Evolutionary conservation across 2,329 filamentous ascomycete species (phyloP), one percentile per base, ranked within the genome.

Genomic region (Ustilaginoidea virens): DNA sequence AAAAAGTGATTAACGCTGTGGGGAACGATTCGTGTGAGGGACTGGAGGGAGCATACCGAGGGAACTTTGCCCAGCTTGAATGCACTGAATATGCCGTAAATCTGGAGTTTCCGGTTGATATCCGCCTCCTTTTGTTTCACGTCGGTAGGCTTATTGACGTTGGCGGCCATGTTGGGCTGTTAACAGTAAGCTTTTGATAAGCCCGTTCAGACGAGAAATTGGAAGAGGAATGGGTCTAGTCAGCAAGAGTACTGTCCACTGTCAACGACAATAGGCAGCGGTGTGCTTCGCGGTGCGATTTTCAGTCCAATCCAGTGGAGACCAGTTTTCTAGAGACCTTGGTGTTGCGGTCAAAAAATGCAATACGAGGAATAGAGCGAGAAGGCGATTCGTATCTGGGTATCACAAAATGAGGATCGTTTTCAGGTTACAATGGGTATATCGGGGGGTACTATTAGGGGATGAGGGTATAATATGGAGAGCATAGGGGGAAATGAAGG

Each of bases 1-100:
- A 17, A 11, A 14, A 17, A 5, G 28, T 33, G 1, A 30, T 20
- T 9, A 8, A 5, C n/a, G n/a, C n/a, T n/a, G n/a, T n/a, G n/a
- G n/a, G n/a, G n/a, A n/a, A n/a, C 34, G 32, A 23, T 4, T 25
- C 22, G n/a, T 13, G 22, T 12, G n/a, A 24, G 22, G 7, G 22
- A 12, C n/a, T 24, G 22, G n/a, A 7, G n/a, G 11, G 14, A 3
- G 13, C 74, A 49, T 69, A 86, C 74, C 45, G 86, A 92, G 37
- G 87, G 87, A 25, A 86, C 75, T 55, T 94, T 96, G 61, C 86
- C 86, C 42, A 74, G 70, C 48, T 80, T 66, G 54, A 96, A 94
- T 29, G 85, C 87, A 63, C 52, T 58, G 56, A 76, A 70, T 54
- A 96, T 94, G 47, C 87, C 90, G 47, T 92, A 98, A 21, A 96